Evolutionary conservation across 805 yeast species (phyloP).

Genomic region (Candida koratica): DNA sequence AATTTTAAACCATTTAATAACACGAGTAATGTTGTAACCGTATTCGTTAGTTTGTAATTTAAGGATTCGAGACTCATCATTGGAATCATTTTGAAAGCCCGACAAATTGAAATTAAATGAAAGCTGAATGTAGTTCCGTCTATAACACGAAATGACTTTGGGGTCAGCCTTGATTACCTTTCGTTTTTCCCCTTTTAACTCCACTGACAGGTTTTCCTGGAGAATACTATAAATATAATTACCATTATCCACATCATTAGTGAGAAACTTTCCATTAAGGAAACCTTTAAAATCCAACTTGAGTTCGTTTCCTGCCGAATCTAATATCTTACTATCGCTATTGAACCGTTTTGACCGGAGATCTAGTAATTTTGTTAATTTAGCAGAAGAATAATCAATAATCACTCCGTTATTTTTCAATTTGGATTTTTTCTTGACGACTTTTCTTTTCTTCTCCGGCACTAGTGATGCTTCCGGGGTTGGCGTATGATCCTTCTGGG

Average conservation of each 20-base stretch:
- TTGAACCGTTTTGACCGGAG: conserved; percentile 19
- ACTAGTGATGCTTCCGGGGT: not conserved
- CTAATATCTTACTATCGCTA: conserved; percentile 25
- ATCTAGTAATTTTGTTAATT: conserved; percentile 27
- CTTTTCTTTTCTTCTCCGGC: conserved; percentile 5
- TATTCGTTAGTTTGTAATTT: conserved; percentile 32
- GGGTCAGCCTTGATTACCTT: conserved; percentile 21
- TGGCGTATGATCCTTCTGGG: not conserved
- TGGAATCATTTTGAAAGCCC: conserved; percentile 19
- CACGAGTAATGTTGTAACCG: conserved; percentile 35
- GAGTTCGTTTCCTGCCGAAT: conserved; percentile 26
- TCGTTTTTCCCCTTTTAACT: conserved; percentile 9
- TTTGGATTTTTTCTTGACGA: conserved; percentile 6
- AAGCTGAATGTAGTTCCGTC: conserved; percentile 41
- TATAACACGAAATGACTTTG: conserved; percentile 42
- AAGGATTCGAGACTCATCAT: conserved; percentile 23
- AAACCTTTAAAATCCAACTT: conserved; percentile 31
- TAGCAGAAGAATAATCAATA: conserved; percentile 26
- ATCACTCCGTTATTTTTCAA: conserved; percentile 9
- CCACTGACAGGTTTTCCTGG: conserved; percentile 5
- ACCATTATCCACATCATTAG: conserved; percentile 38
- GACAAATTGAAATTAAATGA: conserved; percentile 27
- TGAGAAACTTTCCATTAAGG: conserved; percentile 40
- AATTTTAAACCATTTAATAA: conserved; percentile 35
- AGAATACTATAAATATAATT: conserved; percentile 22